phyloP scores from a whole-genome alignment of 805 yeast genomes.

The Zygosaccharomyces rouxii region DNA sequence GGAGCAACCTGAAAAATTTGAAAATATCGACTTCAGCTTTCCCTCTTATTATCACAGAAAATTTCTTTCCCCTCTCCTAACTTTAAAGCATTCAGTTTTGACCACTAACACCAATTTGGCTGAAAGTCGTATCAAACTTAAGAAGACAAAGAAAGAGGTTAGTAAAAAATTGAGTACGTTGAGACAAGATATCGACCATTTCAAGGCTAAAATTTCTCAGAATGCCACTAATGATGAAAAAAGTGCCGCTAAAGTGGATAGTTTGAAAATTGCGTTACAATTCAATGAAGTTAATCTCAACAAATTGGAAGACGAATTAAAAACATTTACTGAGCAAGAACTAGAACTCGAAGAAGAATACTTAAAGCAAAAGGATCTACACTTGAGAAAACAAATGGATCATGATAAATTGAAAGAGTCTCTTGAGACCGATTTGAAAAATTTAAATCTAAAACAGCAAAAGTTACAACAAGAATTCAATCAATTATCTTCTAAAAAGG shows the following conservation, averaged over 20 bases:
- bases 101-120: constrained; percentile 58
- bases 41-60: constrained; percentile 37
- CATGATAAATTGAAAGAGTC: constrained; percentile 25
- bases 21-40: constrained; percentile 31
- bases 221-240: constrained; percentile 55
- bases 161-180: constrained; percentile 48
- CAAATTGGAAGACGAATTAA: constrained; percentile 22
- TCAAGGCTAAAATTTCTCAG: constrained; percentile 44
- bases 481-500: constrained; percentile 23
- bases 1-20: constrained; percentile 17
- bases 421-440: constrained; percentile 15
- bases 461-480: constrained; percentile 23
- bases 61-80: constrained; percentile 54
- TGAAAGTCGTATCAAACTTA: constrained; percentile 53
- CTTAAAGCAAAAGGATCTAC: constrained; percentile 35
- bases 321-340: constrained; percentile 16
- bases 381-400: constrained; percentile 35
- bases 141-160: constrained; percentile 54
- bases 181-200: constrained; percentile 52
- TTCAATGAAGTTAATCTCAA: constrained; percentile 36
- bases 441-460: constrained; percentile 9
- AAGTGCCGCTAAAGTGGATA: constrained; percentile 47
- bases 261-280: constrained; percentile 41
- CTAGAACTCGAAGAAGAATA: constrained; percentile 35
- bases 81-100: constrained; percentile 59